These are phyloP conservation scores for Monilinia aucupariae DNA, from an alignment of 2,329 filamentous ascomycete species.

Conservation along the genomic window DNA sequence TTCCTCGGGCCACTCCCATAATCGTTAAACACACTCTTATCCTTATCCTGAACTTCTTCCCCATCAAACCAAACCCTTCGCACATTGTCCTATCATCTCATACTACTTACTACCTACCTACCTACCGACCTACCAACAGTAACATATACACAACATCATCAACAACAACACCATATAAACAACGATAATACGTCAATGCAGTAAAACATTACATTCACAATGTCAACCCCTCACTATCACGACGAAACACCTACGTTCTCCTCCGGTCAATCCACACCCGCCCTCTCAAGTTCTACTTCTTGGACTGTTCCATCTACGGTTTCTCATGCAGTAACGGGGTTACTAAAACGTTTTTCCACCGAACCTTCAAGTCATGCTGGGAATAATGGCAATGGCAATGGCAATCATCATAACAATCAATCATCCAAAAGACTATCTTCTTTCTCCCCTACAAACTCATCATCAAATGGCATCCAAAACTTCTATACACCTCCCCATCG, in stretches of 20 bases:
- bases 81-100: too few relatives aligned
- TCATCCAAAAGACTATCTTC: constrained; percentile 9
- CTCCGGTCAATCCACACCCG: constrained; percentile 29
- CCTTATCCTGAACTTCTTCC: too few relatives aligned
- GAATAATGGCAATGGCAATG: constrained; percentile 20
- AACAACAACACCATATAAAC: background rate
- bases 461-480: constrained; percentile 25
- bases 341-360: constrained; percentile 62
- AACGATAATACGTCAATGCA: background rate
- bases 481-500: constrained; percentile 40
- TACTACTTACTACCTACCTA: too few relatives aligned
- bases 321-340: constrained; percentile 51
- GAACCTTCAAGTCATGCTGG: constrained; percentile 35
- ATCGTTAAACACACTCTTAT: too few relatives aligned
- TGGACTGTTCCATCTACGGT: constrained; percentile 43
- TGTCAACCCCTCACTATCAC: constrained; percentile 14
- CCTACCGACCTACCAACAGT: too few relatives aligned
- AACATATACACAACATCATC: too few relatives aligned
- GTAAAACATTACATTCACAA: background rate
- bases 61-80: too few relatives aligned
- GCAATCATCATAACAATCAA: constrained; percentile 24
- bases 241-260: constrained; percentile 24
- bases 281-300: constrained; percentile 40
- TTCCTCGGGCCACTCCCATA: background rate
- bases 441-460: background rate